Evolutionary conservation across 768 basidiomycete genomes (phyloP).

Genomic region (Saitozyma podzolica): DNA sequence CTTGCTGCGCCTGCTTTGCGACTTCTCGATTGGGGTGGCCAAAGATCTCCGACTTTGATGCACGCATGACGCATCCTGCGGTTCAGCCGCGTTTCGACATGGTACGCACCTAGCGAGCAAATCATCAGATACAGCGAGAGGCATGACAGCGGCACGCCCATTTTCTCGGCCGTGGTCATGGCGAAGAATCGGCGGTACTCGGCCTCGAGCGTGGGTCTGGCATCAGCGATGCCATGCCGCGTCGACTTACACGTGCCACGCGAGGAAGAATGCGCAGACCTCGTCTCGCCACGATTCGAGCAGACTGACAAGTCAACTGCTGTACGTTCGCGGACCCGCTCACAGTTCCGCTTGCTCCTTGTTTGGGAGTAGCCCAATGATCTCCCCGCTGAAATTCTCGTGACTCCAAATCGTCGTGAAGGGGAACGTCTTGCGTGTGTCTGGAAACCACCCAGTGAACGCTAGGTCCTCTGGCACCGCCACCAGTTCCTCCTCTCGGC

Average conservation of each 20-base stretch:
- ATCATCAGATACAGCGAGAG: constrained; percentile 48
- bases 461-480: constrained; percentile 44
- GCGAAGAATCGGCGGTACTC: constrained; percentile 46
- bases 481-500: constrained; percentile 25
- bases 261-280: constrained; percentile 40
- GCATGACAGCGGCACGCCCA: constrained; percentile 41
- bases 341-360: constrained; percentile 45
- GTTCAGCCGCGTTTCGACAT: constrained; percentile 2
- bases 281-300: constrained; percentile 44
- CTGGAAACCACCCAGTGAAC: constrained; percentile 48
- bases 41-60: constrained; percentile 44
- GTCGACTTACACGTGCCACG: constrained; percentile 42
- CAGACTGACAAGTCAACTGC: constrained; percentile 19
- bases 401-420: constrained; percentile 53
- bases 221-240: background rate
- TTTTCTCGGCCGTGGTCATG: constrained; percentile 39
- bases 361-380: constrained; percentile 47
- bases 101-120: constrained; percentile 41
- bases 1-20: constrained; percentile 1
- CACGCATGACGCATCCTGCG: constrained; percentile 45
- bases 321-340: constrained; percentile 5
- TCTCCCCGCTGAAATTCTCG: constrained; percentile 50
- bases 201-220: constrained; percentile 41
- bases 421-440: constrained; percentile 50
- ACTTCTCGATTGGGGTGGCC: constrained; percentile 28